Base-by-base conservation (phyloP, 805 yeast species). In the Lachancea nothofagi region DNA sequence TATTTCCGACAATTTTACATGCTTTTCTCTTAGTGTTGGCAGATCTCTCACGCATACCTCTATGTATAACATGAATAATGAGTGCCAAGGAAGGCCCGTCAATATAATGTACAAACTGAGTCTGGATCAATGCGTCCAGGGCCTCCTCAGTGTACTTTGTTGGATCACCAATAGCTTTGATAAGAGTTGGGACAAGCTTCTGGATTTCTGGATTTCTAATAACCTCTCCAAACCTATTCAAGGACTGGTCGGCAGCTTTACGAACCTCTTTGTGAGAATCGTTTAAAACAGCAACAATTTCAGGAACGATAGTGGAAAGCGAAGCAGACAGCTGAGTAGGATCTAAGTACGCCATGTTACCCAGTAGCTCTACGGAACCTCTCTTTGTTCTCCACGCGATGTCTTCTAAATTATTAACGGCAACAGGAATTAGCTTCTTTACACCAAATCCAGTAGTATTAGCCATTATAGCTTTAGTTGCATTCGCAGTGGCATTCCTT, bases 81-180 rank as follows among this genome's bases (percentile, higher is more conserved):
- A 93, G 72, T 0, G 99, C 98, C 54, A 93, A 71, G 1, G 97
- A 90, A 3, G 99, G 97, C 15, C 97, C 96, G 65, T 93, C 99
- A 49, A 93, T 90, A 62, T 90, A 93, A 63, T 93, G 99, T 32
- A 89, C 96, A 54, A 93, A 93, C 51, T 90, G 94, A 0, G 98
- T 93, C 51, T 77, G 78, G 50, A 90, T 79, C 53, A 93, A 73
- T 12, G 85, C 78, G 53, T 88, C 95, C 42, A 93, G 67, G 0
- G 97, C 97, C 9, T 66, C 78, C 44, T 86, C 96, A 1, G 97
- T 93, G 64, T 83, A 67, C 51, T 78, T 84, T 0, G 97, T 83
- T 26, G 98, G 97, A 57, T 93, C 96, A 41, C 97, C 95, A 60
- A 93, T 90, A 19, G 98, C 98, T 45, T 83, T 77, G 51, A 93